Percentiles rank a stretch among this genome's conserved stretches.
phyloP scores from a whole-genome alignment of 208 protist genomes.

The Acanthamoeba triangularis region DNA sequence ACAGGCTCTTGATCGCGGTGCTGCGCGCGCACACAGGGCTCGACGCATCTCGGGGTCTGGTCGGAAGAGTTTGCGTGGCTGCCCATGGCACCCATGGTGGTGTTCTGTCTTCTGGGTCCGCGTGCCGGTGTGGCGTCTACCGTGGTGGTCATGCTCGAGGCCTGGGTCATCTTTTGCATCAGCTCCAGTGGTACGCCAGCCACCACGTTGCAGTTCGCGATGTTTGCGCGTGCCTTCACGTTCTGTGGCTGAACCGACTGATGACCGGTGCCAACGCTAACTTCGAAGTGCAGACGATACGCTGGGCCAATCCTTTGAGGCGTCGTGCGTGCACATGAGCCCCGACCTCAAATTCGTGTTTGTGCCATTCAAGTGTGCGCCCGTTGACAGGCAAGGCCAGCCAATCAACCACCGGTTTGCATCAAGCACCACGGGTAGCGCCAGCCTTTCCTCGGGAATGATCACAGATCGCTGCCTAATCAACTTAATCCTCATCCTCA shows the following conservation, averaged over 20 bases:
- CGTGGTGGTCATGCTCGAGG: neutral
- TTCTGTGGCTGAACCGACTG: neutral
- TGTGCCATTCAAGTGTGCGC: neutral
- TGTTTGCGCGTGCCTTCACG: neutral
- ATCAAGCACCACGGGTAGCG: neutral
- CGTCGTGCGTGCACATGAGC: neutral
- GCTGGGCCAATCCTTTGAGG: neutral
- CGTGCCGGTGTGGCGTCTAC: neutral
- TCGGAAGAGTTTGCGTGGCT: neutral
- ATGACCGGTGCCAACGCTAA: neutral
- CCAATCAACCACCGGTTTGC: neutral
- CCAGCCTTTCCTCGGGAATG: too few relatives aligned
- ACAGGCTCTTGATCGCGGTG: neutral
- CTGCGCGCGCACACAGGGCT: neutral
- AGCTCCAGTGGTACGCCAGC: neutral
- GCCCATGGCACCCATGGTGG: neutral
- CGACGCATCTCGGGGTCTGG: neutral
- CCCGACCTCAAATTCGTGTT: neutral
- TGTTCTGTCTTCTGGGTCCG: slow-evolving; percentile 6
- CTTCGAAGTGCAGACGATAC: neutral
- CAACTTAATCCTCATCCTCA: too few relatives aligned
- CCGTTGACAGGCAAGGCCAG: neutral
- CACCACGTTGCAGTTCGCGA: neutral
- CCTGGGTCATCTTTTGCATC: neutral
- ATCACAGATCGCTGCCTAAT: too few relatives aligned